Evolutionary conservation across 2,329 filamentous ascomycete genomes (phyloP).

Genomic region (Calonectria ilicicola): DNA sequence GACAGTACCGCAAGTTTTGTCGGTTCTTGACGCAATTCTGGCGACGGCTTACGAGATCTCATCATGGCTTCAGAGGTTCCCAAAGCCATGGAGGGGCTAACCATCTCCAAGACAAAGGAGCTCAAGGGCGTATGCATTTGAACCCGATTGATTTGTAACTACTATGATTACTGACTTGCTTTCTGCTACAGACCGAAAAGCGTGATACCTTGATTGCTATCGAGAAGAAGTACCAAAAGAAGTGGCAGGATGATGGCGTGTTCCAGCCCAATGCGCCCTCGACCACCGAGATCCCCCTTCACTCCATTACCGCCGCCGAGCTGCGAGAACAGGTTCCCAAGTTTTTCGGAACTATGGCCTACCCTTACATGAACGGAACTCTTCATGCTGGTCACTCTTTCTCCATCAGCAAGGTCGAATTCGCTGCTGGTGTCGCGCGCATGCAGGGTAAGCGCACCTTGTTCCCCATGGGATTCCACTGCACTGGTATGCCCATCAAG

Average conservation of each 20-base stretch:
- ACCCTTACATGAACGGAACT: slow-evolving; percentile 84
- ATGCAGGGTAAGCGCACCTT: slow-evolving; percentile 91
- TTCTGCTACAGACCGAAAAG: slow-evolving; percentile 78
- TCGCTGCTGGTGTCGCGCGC: slow-evolving; percentile 84
- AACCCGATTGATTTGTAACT: not conserved
- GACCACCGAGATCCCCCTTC: slow-evolving; percentile 79
- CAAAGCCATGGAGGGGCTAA: slow-evolving; percentile 63
- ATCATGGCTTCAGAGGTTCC: slow-evolving; percentile 58
- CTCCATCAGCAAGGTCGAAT: slow-evolving; percentile 93
- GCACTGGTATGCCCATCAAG: slow-evolving; percentile 97
- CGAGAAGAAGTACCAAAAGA: slow-evolving; percentile 92
- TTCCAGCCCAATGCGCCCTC: slow-evolving; percentile 91
- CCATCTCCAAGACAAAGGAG: slow-evolving; percentile 71
- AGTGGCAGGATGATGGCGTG: slow-evolving; percentile 65
- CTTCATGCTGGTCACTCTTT: slow-evolving; percentile 94
- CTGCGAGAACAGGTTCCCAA: slow-evolving; percentile 87
- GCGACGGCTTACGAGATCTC: slow-evolving; percentile 40
- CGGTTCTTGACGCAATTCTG: slow-evolving; percentile 32
- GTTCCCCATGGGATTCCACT: slow-evolving; percentile 93
- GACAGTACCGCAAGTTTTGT: slow-evolving; percentile 33
- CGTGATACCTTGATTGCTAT: slow-evolving; percentile 83
- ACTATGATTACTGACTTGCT: slow-evolving; percentile 22
- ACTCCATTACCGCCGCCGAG: slow-evolving; percentile 78
- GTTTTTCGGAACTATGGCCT: slow-evolving; percentile 77
- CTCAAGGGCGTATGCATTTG: slow-evolving; percentile 65